Conservation (phyloP, 805 yeast genomes). For the Candida loeiensis region DNA sequence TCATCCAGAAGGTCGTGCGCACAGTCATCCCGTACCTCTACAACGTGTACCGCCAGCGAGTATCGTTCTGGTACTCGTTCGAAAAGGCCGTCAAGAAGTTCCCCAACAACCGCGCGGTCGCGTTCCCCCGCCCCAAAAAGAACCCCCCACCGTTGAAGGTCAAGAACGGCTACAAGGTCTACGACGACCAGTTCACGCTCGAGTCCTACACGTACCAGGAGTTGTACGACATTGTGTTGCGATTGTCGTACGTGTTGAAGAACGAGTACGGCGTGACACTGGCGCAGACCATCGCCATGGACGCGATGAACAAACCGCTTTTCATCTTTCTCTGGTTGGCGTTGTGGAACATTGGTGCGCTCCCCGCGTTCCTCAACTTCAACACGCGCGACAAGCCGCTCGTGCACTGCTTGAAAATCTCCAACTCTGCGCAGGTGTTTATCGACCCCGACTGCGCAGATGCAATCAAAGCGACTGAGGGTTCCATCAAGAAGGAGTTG, state of each 20-base stretch:
- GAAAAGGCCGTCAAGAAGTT: conserved; percentile 50
- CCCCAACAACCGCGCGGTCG: conserved; percentile 57
- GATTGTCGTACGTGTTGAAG: conserved; percentile 62
- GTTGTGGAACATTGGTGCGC: conserved; percentile 86
- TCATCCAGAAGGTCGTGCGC: conserved; percentile 43
- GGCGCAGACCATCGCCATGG: conserved; percentile 69
- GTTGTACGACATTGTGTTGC: conserved; percentile 60
- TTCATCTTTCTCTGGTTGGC: conserved; percentile 80
- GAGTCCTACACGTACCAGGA: conserved; percentile 68
- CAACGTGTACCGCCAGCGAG: conserved; percentile 34
- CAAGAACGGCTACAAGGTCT: conserved; percentile 35
- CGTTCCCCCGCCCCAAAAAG: conserved; percentile 50
- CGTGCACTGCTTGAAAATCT: conserved; percentile 72
- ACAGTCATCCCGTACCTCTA: conserved; percentile 41
- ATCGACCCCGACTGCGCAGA: conserved; percentile 68
- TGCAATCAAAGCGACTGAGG: conserved; percentile 50
- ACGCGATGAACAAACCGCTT: conserved; percentile 79
- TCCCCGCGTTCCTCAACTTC: conserved; percentile 83
- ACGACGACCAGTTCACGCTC: conserved; percentile 54
- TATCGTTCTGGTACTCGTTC: conserved; percentile 69
- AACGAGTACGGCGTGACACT: conserved; percentile 60
- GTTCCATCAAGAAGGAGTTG: conserved; percentile 31
- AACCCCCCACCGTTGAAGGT: conserved; percentile 24
- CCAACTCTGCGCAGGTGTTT: conserved; percentile 61
- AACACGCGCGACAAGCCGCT: conserved; percentile 71